phyloP scores from a whole-genome alignment of 176 grass and related monocot genomes.

The bread wheat (Triticum aestivum) region IWGSC_CS_RefSeq_v2.1 NC_057798.1:416769063-416769562 shows the following conservation, averaged over 20 bases:
- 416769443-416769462: neutral
- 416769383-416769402: neutral
- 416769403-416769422: neutral
- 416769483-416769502: neutral
- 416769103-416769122: slow-evolving; percentile 35
- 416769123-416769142: slow-evolving; percentile 33
- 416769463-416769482: neutral
- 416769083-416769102: neutral
- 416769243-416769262: neutral
- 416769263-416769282: neutral
- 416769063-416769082: slow-evolving; percentile 4
- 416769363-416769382: neutral
- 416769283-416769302: too few relatives aligned
- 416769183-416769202: neutral
- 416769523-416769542: too few relatives aligned
- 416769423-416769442: neutral
- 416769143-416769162: slow-evolving; percentile 29
- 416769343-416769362: neutral
- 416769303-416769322: neutral
- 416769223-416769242: neutral
- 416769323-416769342: neutral
- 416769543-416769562: too few relatives aligned
- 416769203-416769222: neutral
- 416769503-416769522: neutral
- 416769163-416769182: slow-evolving; percentile 17